Percentiles rank a stretch among this genome's conserved stretches.
phyloP scores from a whole-genome alignment of 371 early-diverging fungal species.

The Zychaea mexicana region DNA sequence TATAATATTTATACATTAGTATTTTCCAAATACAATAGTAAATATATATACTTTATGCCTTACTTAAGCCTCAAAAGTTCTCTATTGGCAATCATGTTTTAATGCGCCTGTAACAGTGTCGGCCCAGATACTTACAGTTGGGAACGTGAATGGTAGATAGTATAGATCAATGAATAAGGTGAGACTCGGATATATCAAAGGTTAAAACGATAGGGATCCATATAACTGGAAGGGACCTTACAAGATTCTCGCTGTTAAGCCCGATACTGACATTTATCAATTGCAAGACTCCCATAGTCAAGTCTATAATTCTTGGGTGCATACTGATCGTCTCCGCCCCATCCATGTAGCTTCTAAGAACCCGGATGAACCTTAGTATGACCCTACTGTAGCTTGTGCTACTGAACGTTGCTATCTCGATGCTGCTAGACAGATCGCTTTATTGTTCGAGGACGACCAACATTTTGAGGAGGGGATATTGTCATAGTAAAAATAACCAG shows the following conservation, averaged over 20 bases:
- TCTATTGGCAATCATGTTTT: conserved; percentile 15
- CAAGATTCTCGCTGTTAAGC: background rate
- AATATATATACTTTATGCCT: too few species aligned
- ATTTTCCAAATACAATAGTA: too few species aligned
- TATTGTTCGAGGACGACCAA: too few species aligned
- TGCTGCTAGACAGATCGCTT: background rate
- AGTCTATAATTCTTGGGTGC: conserved; percentile 11
- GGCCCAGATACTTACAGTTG: too few species aligned
- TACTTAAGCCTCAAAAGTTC: conserved; percentile 1
- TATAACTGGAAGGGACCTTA: conserved; percentile 15
- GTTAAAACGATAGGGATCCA: too few species aligned
- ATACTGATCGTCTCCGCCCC: too few species aligned
- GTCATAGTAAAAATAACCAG: too few species aligned
- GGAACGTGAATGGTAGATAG: background rate
- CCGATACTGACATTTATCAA: conserved; percentile 9
- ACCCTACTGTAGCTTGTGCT: conserved; percentile 1
- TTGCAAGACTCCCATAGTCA: background rate
- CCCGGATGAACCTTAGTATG: background rate
- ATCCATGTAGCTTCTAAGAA: background rate
- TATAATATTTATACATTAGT: too few species aligned
- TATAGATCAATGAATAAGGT: conserved; percentile 7
- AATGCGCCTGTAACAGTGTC: too few species aligned
- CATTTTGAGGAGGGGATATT: too few species aligned
- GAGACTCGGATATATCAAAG: too few species aligned
- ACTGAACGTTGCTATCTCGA: background rate